Evolutionary conservation across 257 asterid species (phyloP), one percentile per base, ranked within the genome.

Genomic region (Solanum pimpinellifolium): DNA sequence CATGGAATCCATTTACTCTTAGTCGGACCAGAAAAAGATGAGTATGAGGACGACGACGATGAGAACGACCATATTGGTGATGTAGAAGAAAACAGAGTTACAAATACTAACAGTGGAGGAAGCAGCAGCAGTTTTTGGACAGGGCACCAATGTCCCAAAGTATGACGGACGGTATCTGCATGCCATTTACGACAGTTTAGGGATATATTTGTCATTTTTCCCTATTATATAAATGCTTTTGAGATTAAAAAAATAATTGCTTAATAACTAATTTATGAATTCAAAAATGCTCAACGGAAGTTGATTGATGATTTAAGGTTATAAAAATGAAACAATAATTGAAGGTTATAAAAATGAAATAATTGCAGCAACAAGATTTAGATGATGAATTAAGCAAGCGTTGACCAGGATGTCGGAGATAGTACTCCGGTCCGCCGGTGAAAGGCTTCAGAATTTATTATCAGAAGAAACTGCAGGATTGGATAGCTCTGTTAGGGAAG

Each of bases 1-100:
- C 90, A 88, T 9, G 89, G 87, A 37, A 87, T 88, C 33, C 90
- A 88, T 0, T 31, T 42, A 62, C 65, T 76, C 15, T 13, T 90
- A 16, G 42, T 88, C 2, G 92, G 90, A 9, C 74, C 65, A n/a
- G 77, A 52, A 13, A 69, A 77, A 65, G 59, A 73, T 11, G 85
- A 87, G 27, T 29, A 42, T 4, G 85, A 52, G 4, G 85, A 84
- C 1, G 83, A 21, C 0, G 89, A 83, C 3, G 69, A 83, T 1
- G 86, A 23, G 0, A 86, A 83, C 8, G 80, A 84, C 0, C 83
- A 15, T 0, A 31, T 2, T 11, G 39, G 31, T 7, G 41, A 31
- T 15, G 44, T 3, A 15, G 78, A 72, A 33, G 78, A 8, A 33
- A 35, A 66, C 35, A 25, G 1, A 33, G 60, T 52, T 16, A 52